These are phyloP conservation scores for Globisporangium solare DNA, from an alignment of 352 stramenopile species.

Conservation along the genomic window DNA sequence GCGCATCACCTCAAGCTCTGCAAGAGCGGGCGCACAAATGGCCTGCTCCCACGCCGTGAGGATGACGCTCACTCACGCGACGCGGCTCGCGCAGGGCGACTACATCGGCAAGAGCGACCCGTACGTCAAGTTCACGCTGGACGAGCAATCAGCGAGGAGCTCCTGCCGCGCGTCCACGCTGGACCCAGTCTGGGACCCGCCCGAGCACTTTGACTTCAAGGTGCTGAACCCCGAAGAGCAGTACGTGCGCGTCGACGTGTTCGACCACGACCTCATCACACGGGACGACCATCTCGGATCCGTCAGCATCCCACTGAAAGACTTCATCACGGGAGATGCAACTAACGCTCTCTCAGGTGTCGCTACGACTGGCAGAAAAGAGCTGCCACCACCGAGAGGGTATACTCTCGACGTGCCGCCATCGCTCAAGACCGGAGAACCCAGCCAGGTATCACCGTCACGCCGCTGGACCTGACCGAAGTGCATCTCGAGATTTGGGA, in stretches of 20 bases:
- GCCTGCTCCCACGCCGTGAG: slow-evolving; percentile 12
- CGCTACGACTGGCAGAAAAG: not conserved
- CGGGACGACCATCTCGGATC: slow-evolving; percentile 24
- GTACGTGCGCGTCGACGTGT: slow-evolving; percentile 22
- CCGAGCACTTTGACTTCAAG: slow-evolving; percentile 33
- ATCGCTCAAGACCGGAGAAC: slow-evolving; percentile 8
- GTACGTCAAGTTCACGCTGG: slow-evolving; percentile 26
- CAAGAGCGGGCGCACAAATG: too few species aligned
- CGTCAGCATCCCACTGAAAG: slow-evolving; percentile 18
- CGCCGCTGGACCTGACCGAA: slow-evolving; percentile 17
- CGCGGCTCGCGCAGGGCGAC: slow-evolving; percentile 22
- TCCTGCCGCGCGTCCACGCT: slow-evolving; percentile 20
- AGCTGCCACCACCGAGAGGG: not conserved
- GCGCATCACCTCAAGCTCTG: not conserved
- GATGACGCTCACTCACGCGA: slow-evolving; percentile 27
- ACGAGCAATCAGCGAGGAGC: slow-evolving; percentile 18
- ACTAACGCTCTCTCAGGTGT: not conserved
- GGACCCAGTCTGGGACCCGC: slow-evolving; percentile 25
- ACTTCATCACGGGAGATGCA: slow-evolving; percentile 7
- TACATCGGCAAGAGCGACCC: slow-evolving; percentile 28
- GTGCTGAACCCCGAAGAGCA: slow-evolving; percentile 14
- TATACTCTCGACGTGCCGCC: slow-evolving; percentile 19
- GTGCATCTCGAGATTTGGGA: slow-evolving; percentile 29
- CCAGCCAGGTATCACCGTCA: slow-evolving; percentile 18
- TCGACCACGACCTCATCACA: slow-evolving; percentile 24